Conservation (phyloP, 495 filamentous ascomycete species). For the Neurospora pannonica region DNA sequence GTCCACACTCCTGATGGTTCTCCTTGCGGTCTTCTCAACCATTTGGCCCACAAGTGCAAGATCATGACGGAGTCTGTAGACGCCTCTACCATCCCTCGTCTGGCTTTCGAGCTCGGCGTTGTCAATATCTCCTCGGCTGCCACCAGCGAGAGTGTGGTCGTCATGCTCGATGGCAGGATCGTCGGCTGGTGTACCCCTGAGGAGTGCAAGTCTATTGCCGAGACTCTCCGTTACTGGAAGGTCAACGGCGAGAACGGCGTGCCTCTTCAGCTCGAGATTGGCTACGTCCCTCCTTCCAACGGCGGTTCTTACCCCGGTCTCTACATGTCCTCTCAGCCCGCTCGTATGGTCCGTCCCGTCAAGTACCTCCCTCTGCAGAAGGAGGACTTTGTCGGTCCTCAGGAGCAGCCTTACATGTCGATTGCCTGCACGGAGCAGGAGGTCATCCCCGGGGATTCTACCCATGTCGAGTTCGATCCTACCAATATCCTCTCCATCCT, state of each 20-base stretch:
- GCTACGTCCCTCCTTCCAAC: constrained; percentile 74
- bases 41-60: constrained; percentile 91
- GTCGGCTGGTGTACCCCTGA: constrained; percentile 82
- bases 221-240: constrained; percentile 88
- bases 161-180: constrained; percentile 83
- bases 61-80: constrained; percentile 65
- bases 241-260: constrained; percentile 80
- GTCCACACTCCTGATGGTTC: constrained; percentile 95
- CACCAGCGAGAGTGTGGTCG: constrained; percentile 67
- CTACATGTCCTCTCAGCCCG: constrained; percentile 78
- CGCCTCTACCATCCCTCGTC: constrained; percentile 57
- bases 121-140: constrained; percentile 61
- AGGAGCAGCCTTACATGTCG: constrained; percentile 97
- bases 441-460: constrained; percentile 74
- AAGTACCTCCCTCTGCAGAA: constrained; percentile 82
- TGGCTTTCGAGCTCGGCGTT: constrained; percentile 71
- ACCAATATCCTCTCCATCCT: constrained; percentile 97
- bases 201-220: constrained; percentile 66
- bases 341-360: constrained; percentile 84
- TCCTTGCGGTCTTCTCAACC: constrained; percentile 90
- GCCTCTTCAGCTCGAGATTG: constrained; percentile 81
- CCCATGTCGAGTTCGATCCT: constrained; percentile 88
- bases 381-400: constrained; percentile 79
- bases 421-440: constrained; percentile 82
- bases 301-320: constrained; percentile 92